Percentiles rank a stretch among this genome's conserved stretches.
These are phyloP conservation scores for Leccinum imitatum DNA, from an alignment of 768 basidiomycete genomes.

Conservation along the genomic window DNA sequence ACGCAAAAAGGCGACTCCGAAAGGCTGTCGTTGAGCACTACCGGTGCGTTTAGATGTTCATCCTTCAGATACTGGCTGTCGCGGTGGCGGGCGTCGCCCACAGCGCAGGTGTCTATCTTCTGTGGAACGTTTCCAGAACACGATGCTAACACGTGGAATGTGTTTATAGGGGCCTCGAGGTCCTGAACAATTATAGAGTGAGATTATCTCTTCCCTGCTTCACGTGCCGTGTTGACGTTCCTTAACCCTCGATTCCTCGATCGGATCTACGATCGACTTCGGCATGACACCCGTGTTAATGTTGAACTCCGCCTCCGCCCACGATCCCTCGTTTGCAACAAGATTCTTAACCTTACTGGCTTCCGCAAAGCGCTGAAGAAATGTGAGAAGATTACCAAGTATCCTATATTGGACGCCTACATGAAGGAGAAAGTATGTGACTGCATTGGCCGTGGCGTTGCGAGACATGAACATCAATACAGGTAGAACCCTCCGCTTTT, in stretches of 20 bases:
- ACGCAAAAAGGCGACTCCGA: conserved; percentile 81
- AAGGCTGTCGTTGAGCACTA: conserved; percentile 83
- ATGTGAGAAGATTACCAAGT: conserved; percentile 77
- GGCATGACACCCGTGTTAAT: not conserved
- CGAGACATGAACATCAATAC: not conserved
- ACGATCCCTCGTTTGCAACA: not conserved
- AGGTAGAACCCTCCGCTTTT: conserved; percentile 72
- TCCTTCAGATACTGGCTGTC: not conserved
- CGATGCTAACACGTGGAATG: conserved; percentile 6
- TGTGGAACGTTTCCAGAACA: not conserved
- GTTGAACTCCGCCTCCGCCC: not conserved
- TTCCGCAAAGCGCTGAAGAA: conserved; percentile 87
- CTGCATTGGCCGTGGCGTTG: not conserved
- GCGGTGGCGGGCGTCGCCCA: not conserved
- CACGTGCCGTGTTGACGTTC: not conserved
- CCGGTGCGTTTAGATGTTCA: conserved; percentile 39
- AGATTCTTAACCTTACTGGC: conserved; percentile 88
- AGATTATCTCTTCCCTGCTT: not conserved
- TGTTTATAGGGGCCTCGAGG: conserved; percentile 63
- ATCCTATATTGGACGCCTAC: conserved; percentile 73
- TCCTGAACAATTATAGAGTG: conserved; percentile 88
- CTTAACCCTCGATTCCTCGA: not conserved
- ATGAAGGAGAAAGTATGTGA: conserved; percentile 67
- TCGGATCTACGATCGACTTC: not conserved
- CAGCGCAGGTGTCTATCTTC: not conserved